Evolutionary conservation across 78 protist species (phyloP).

Genomic region (Capsaspora owczarzaki): DNA sequence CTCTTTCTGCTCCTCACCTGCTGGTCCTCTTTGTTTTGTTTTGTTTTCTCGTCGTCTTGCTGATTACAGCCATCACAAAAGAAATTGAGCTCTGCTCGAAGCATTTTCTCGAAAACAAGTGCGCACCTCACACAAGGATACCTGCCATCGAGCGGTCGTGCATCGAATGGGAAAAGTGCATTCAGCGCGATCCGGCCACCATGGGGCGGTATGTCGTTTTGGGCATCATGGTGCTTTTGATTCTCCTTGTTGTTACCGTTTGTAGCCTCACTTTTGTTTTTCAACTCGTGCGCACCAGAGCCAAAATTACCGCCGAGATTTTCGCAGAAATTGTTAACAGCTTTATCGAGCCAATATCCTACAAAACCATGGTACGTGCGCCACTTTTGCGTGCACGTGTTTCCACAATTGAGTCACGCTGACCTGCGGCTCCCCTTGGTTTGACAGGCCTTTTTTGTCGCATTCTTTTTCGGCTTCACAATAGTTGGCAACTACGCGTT

Average conservation of each 20-base stretch:
- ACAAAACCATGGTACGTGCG: not conserved
- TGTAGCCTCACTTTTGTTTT: not conserved
- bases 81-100: not conserved
- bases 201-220: not conserved
- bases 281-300: not conserved
- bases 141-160: not conserved
- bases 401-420: not conserved
- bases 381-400: not conserved
- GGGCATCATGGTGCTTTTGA: not conserved
- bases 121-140: not conserved
- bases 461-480: not conserved
- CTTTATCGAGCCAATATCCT: not conserved
- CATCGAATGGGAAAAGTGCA: not conserved
- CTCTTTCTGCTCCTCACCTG: not conserved
- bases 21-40: not conserved
- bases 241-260: not conserved
- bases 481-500: not conserved
- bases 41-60: not conserved
- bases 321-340: not conserved
- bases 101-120: not conserved
- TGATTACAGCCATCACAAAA: not conserved
- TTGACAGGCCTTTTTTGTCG: not conserved
- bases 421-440: not conserved
- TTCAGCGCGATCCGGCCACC: not conserved
- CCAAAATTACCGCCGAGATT: not conserved